Evolutionary conservation across 2,329 filamentous ascomycete genomes (phyloP), one percentile per base, ranked within the genome.

Genomic region (Colletotrichum plurivorum): DNA sequence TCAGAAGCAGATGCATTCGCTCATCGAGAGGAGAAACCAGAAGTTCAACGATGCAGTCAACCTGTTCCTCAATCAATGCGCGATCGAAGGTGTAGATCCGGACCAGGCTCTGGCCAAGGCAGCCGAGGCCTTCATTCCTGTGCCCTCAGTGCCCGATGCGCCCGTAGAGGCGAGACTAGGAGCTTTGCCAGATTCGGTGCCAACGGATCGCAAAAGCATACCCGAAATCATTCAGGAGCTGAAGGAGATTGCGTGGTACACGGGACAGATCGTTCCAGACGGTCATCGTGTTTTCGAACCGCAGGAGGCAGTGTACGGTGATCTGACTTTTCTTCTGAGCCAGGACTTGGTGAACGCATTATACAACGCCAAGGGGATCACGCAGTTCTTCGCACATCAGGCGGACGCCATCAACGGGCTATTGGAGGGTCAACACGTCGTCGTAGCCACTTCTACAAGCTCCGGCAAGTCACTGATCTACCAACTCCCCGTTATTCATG

Each of bases 401-500:
- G 90, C 95, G 0, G 93, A 97, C 80, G 96, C 96, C 0, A 94
- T 99, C 74, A 99, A 99, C 76, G 89, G 92, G 69, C 84, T 99
- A 1, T 87, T 95, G 64, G 88, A 92, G 3, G 95, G 94, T 0
- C 88, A 92, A 45, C 91, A 98, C 77, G 94, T 98, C 15, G 95
- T 99, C 59, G 92, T 99, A 1, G 92, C 95, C 1, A 99, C 96
- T 0, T 97, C 95, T 0, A 99, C 96, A 0, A 97, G 94, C 76
- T 99, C 96, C 1, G 96, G 96, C 12, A 99, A 99, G 79, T 98
- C 94, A 6, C 83, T 99, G n/a, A 98, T 99, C 70, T 99, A 98
- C 76, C 96, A 99, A 76, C 87, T 99, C 16, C 96, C 96, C 0
- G 94, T 99, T 52, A 82, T 99, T 12, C 90, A 97, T 76, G 92